Conservation (phyloP, 768 basidiomycete genomes). For the Trametes villosa region DNA sequence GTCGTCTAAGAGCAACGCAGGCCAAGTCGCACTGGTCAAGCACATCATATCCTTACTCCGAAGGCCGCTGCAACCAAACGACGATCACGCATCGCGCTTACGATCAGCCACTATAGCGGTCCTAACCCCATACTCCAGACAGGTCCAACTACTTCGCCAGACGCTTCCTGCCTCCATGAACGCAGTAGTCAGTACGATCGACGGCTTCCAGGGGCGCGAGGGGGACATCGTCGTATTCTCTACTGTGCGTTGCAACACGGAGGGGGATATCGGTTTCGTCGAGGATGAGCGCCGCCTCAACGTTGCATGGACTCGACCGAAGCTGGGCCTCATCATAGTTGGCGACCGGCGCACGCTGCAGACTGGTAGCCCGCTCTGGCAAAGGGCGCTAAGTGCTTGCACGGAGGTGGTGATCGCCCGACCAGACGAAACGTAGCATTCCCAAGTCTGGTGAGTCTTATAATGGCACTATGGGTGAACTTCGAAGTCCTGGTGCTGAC, state of each 20-base stretch:
- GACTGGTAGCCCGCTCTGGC: conserved; percentile 51
- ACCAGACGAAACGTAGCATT: too few species aligned
- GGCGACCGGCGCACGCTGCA: conserved; percentile 58
- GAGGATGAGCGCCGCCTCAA: conserved; percentile 64
- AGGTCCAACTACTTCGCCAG: conserved; percentile 51
- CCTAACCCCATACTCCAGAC: conserved; percentile 65
- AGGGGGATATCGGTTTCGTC: conserved; percentile 67
- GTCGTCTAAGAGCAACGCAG: conserved; percentile 63
- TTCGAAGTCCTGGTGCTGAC: too few species aligned
- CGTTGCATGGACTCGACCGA: conserved; percentile 73
- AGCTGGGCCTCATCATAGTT: conserved; percentile 60
- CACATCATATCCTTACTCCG: conserved; percentile 50
- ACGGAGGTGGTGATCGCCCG: conserved; percentile 29
- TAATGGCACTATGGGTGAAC: too few species aligned
- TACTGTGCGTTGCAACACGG: conserved; percentile 62
- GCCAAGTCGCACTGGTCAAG: conserved; percentile 58
- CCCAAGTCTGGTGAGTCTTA: too few species aligned
- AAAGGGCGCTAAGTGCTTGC: conserved; percentile 47
- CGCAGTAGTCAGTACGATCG: conserved; percentile 52
- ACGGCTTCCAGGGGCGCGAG: conserved; percentile 72
- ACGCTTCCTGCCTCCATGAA: conserved; percentile 38
- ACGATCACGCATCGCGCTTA: not conserved
- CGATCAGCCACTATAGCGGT: conserved; percentile 42
- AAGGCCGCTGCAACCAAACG: conserved; percentile 9
- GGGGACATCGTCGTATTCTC: conserved; percentile 70